phyloP scores from a whole-genome alignment of 2,329 filamentous ascomycete species.

The Mycosphaerella sp. region DNA sequence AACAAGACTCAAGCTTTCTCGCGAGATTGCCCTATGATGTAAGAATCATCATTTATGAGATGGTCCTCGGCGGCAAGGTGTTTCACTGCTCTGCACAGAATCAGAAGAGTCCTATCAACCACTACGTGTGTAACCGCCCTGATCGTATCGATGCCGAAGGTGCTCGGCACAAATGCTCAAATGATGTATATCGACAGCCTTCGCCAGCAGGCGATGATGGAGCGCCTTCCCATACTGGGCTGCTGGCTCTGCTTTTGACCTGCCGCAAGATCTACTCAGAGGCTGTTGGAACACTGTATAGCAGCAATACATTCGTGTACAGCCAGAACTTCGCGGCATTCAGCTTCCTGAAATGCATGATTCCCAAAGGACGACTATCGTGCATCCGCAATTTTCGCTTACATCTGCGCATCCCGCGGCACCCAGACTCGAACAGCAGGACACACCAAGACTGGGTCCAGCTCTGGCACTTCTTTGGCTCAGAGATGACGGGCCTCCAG shows the following conservation, averaged over 20 bases:
- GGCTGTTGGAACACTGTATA: constrained; percentile 28
- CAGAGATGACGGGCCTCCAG: constrained; percentile 28
- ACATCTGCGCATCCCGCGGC: constrained; percentile 29
- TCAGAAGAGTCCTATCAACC: constrained; percentile 25
- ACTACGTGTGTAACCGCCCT: constrained; percentile 26
- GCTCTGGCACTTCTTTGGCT: constrained; percentile 29
- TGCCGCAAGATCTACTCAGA: constrained; percentile 32
- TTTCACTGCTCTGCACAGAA: constrained; percentile 27
- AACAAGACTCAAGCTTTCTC: constrained; percentile 23
- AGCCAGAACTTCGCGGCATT: constrained; percentile 31
- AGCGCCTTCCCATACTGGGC: constrained; percentile 19
- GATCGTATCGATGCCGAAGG: constrained; percentile 21
- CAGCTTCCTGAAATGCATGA: constrained; percentile 28
- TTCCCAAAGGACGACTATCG: constrained; percentile 26
- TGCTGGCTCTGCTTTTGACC: constrained; percentile 28
- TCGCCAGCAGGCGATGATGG: constrained; percentile 20
- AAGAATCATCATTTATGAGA: constrained; percentile 32
- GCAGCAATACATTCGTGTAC: constrained; percentile 31
- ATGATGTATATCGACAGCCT: constrained; percentile 14
- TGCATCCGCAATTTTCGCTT: constrained; percentile 28
- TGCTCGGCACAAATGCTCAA: constrained; percentile 26
- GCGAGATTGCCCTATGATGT: constrained; percentile 30
- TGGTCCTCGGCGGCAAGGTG: constrained; percentile 27
- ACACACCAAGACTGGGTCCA: constrained; percentile 29
- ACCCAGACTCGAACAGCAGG: constrained; percentile 28